Base-by-base conservation (phyloP, 2,329 filamentous ascomycete genomes). In the Xylariaceae sp. region DNA sequence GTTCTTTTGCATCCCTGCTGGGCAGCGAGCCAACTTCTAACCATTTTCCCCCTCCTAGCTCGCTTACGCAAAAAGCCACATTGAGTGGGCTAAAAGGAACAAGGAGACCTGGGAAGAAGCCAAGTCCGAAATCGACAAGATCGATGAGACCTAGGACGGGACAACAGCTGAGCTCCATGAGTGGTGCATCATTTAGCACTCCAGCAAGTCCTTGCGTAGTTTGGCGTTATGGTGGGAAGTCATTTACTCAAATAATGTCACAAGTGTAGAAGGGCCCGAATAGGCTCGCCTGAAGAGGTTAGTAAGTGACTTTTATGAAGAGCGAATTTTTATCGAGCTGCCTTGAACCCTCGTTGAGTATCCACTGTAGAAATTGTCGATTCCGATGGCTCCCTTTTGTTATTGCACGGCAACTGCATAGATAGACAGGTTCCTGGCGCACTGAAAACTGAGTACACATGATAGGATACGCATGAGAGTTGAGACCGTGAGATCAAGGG, bases 21-120 rank as follows among this genome's bases (percentile, higher is more conserved):
- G 8, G 13, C 28, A 15, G 12, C 9, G 6, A n/a, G 21, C 21
- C 6, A n/a, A 28, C 43, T n/a, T n/a, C n/a, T 39, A 48, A 43
- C 16, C 4, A 24, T 7, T 59, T 48, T 9, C 12, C 31, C 14
- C 15, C 18, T 5, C 13, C 18, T 53, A 95, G 89, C 78, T 95
- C 55, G 86, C 87, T 21, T 96, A 95, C 63, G 89, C 89, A 9
- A 86, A 85, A 62, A 90, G 85, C 61, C 89, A 96, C 59, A 81
- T 96, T 44, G 87, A 95, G 60, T 96, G 89, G 89, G 90, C 89
- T 3, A 85, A 83, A 63, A 89, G 90, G 62, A 89, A 85, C 62
- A 79, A 89, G 59, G 87, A 90, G 54, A 88, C 88, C 5, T 96
- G 89, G 89, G 85, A 90, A 55, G 89, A 95, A 59, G 89, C 89